Conservation (phyloP, 2,329 filamentous ascomycete genomes). For the Pseudopyrenochaeta lycopersici region DNA sequence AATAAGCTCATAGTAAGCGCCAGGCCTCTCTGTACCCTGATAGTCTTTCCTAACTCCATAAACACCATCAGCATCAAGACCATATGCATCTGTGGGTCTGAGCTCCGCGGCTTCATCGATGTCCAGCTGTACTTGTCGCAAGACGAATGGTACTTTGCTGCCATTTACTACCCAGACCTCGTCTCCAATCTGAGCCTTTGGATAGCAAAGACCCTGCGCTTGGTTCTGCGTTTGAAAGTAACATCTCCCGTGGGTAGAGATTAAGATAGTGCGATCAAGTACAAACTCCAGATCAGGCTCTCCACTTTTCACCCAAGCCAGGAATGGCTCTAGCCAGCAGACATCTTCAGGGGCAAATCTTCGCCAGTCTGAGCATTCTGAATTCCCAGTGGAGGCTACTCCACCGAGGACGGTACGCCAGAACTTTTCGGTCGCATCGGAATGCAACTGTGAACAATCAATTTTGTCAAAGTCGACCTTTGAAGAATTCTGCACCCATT, state of each 20-base stretch:
- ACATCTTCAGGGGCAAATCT: background rate
- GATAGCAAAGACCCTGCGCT: background rate
- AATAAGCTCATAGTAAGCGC: background rate
- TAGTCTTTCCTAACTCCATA: background rate
- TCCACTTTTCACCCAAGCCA: background rate
- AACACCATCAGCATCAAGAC: background rate
- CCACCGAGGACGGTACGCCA: background rate
- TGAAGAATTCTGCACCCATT: background rate
- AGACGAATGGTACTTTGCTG: background rate
- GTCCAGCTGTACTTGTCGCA: background rate
- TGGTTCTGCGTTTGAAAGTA: background rate
- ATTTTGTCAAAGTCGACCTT: too few species aligned
- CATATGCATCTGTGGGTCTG: background rate
- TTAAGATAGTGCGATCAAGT: background rate
- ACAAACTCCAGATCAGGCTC: background rate
- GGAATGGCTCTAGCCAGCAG: background rate
- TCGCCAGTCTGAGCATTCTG: background rate
- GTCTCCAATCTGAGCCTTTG: background rate
- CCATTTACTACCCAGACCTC: background rate
- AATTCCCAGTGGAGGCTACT: background rate
- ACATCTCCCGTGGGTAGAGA: background rate
- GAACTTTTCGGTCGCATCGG: background rate
- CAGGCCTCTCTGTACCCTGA: background rate
- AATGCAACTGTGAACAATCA: background rate
- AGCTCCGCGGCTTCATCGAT: background rate